Conservation (phyloP, 208 protist genomes). For the Lotmaria passim region DNA sequence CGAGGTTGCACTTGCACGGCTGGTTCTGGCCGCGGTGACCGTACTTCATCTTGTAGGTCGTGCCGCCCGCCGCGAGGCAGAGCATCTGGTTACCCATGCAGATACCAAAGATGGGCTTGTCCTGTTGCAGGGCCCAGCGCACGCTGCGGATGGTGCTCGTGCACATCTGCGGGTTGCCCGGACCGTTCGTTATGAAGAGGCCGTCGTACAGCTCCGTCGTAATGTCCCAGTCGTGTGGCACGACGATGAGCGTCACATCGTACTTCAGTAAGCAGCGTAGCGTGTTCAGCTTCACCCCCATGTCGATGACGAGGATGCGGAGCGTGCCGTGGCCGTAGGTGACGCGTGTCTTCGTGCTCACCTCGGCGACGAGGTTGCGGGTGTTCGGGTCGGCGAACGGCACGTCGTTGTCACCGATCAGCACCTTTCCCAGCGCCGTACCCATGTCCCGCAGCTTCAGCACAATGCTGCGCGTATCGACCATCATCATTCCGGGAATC, state of each 20-base stretch:
- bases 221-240: slow-evolving; percentile 96
- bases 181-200: slow-evolving; percentile 97
- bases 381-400: slow-evolving; percentile 95
- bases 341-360: slow-evolving; percentile 83
- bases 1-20: slow-evolving; percentile 91
- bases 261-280: slow-evolving; percentile 92
- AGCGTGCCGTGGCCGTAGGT: slow-evolving; percentile 90
- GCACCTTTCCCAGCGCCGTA: slow-evolving; percentile 91
- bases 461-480: slow-evolving; percentile 98
- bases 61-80: slow-evolving; percentile 90
- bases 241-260: slow-evolving; percentile 85
- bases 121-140: slow-evolving; percentile 81
- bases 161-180: slow-evolving; percentile 91
- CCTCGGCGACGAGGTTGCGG: slow-evolving; percentile 95
- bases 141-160: slow-evolving; percentile 95
- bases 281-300: slow-evolving; percentile 96
- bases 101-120: slow-evolving; percentile 98
- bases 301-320: slow-evolving; percentile 93
- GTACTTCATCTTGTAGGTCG: slow-evolving; percentile 99
- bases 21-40: slow-evolving; percentile 99
- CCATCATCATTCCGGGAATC: slow-evolving; percentile 97
- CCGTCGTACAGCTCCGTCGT: slow-evolving; percentile 95
- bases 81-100: slow-evolving; percentile 99
- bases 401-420: slow-evolving; percentile 75
- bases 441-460: slow-evolving; percentile 96